phyloP scores from a whole-genome alignment of 306 rosid species.

The Sechiopsis laciniata region DNA sequence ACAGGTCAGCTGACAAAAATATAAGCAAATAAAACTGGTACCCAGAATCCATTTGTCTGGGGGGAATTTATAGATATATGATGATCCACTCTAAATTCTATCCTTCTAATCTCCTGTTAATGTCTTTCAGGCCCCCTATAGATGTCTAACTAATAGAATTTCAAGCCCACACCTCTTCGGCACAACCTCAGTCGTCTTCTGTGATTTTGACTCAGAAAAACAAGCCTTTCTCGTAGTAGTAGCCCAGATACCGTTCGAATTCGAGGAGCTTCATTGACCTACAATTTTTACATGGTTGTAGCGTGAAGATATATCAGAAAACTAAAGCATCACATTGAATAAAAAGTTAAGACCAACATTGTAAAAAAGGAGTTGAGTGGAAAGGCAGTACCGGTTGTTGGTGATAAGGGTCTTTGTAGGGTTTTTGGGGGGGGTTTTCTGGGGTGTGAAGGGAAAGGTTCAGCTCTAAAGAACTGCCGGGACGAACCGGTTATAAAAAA shows the following conservation, averaged over 20 bases:
- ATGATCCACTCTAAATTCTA: conserved; percentile 13
- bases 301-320: too few species aligned
- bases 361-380: neutral
- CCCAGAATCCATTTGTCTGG: neutral
- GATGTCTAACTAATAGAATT: conserved; percentile 13
- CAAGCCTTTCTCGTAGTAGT: neutral
- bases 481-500: too few species aligned
- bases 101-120: conserved; percentile 15
- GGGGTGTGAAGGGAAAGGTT: too few species aligned
- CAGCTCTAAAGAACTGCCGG: too few species aligned
- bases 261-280: conserved; percentile 5
- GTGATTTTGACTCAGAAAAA: conserved; percentile 5
- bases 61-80: neutral
- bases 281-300: too few species aligned
- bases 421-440: too few species aligned
- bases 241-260: too few species aligned
- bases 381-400: too few species aligned
- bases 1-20: conserved; percentile 13
- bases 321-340: neutral
- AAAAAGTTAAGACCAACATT: neutral
- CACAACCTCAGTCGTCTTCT: conserved; percentile 5
- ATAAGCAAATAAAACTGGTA: too few species aligned
- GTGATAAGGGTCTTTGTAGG: too few species aligned
- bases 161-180: neutral
- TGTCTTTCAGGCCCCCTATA: conserved; percentile 10